Percentiles rank a stretch among this genome's conserved stretches.
phyloP scores from a whole-genome alignment of 306 rosid species.

The Quillaja saponaria region DNA sequence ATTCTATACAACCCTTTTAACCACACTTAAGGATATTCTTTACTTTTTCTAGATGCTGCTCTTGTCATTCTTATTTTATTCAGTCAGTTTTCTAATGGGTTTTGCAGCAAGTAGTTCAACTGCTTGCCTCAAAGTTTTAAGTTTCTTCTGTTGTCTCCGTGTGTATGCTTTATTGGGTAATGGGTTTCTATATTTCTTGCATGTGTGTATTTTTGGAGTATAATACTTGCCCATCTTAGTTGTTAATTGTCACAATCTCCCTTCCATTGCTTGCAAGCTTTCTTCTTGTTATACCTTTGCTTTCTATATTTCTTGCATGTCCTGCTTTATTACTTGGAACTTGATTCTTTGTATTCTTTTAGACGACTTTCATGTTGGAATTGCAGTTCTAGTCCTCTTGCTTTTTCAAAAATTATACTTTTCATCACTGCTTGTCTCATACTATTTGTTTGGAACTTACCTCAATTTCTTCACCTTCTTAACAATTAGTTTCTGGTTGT shows the following conservation, averaged over 20 bases:
- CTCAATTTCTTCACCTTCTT: background rate
- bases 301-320: background rate
- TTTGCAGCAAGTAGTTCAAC: conserved; percentile 32
- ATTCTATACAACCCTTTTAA: conserved; percentile 33
- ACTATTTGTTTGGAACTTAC: background rate
- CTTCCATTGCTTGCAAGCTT: conserved; percentile 7
- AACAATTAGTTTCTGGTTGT: background rate
- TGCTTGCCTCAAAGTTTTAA: conserved; percentile 10
- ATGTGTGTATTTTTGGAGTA: conserved; percentile 3
- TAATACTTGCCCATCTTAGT: conserved; percentile 13
- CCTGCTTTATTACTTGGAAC: conserved; percentile 11
- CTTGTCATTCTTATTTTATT: conserved; percentile 17
- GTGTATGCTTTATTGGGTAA: conserved; percentile 14
- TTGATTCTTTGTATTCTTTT: background rate
- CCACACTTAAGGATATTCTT: conserved; percentile 21
- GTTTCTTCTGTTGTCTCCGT: conserved; percentile 17
- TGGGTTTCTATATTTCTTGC: conserved; percentile 3
- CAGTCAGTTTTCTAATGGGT: conserved; percentile 17
- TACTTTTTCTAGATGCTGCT: conserved; percentile 28
- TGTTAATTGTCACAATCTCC: conserved; percentile 1
- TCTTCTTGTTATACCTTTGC: background rate
- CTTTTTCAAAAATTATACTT: no score
- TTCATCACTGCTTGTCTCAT: no score
- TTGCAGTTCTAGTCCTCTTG: background rate
- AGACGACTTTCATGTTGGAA: background rate